A percentile compares a stretch with the other conserved stretches of the same genome.
phyloP scores from a whole-genome alignment of 225 moss, liverwort and hornwort genomes.

The Polytrichum commune region DNA sequence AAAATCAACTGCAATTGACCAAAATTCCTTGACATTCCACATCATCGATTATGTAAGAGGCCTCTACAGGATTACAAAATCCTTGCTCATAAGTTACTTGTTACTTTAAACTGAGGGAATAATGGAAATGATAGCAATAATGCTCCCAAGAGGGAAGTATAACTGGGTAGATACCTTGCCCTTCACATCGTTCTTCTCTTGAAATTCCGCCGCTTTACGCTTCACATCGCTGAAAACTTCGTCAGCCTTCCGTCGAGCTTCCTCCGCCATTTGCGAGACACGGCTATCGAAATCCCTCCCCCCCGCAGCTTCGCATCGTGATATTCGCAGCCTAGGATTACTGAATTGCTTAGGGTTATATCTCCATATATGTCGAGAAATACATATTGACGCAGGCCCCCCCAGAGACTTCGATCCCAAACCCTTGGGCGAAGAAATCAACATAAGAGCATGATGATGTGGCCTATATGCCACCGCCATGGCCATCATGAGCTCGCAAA shows the following conservation, averaged over 20 bases:
- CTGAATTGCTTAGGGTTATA: slow-evolving; percentile 21
- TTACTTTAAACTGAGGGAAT: too few relatives aligned
- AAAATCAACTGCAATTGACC: too few relatives aligned
- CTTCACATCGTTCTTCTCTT: slow-evolving; percentile 63
- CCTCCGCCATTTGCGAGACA: slow-evolving; percentile 67
- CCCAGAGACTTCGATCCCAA: slow-evolving; percentile 12
- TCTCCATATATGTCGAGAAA: slow-evolving; percentile 34
- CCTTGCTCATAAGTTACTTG: too few relatives aligned
- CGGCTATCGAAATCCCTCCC: slow-evolving; percentile 65
- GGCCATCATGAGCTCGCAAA: slow-evolving; percentile 25
- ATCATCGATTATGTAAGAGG: too few relatives aligned
- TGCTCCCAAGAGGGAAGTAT: background rate
- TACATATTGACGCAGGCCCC: slow-evolving; percentile 41
- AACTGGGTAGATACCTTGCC: slow-evolving; percentile 47
- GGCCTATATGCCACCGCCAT: slow-evolving; percentile 32
- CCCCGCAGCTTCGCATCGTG: slow-evolving; percentile 52
- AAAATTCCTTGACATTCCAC: too few relatives aligned
- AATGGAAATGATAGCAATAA: too few relatives aligned
- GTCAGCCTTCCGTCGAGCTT: slow-evolving; percentile 70
- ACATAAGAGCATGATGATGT: slow-evolving; percentile 30
- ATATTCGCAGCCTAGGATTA: slow-evolving; percentile 30
- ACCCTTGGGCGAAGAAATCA: slow-evolving; percentile 24
- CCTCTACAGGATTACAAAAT: too few relatives aligned
- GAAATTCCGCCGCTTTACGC: slow-evolving; percentile 67
- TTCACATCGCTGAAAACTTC: slow-evolving; percentile 71